These are phyloP conservation scores for Globisporangium cederbergense DNA, from an alignment of 352 stramenopile species.

Conservation along the genomic window DNA sequence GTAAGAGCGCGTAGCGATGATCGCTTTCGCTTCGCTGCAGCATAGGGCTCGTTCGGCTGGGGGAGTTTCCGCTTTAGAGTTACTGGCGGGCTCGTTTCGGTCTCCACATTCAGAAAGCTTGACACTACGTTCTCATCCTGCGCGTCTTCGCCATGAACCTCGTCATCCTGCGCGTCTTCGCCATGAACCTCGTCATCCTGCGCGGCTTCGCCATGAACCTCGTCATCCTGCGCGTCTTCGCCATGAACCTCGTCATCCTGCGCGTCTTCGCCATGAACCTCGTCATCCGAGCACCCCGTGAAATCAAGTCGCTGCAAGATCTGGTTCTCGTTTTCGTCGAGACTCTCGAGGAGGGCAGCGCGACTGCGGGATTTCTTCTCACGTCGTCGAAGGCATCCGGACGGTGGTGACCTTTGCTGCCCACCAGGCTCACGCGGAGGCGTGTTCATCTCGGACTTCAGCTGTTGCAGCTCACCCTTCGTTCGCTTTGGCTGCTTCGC, in stretches of 20 bases:
- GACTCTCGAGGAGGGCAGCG: neutral
- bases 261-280: neutral
- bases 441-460: neutral
- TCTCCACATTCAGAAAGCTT: neutral
- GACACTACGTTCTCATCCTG: conserved; percentile 3
- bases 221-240: neutral
- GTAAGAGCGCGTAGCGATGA: neutral
- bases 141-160: neutral
- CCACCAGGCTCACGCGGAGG: neutral
- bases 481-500: neutral
- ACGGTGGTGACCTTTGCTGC: neutral
- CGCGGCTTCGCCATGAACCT: neutral
- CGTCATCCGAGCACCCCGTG: conserved; percentile 1
- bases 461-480: neutral
- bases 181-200: neutral
- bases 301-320: conserved; percentile 21
- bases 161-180: too few relatives aligned
- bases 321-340: neutral
- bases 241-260: too few relatives aligned
- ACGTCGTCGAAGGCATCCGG: conserved; percentile 2
- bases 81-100: neutral
- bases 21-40: conserved; percentile 1
- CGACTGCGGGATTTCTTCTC: conserved; percentile 12
- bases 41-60: neutral
- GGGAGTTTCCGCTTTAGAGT: neutral